These are phyloP conservation scores for Phyllostachys edulis DNA, from an alignment of 176 grass and related monocot genomes.

Conservation along the genomic window DNA sequence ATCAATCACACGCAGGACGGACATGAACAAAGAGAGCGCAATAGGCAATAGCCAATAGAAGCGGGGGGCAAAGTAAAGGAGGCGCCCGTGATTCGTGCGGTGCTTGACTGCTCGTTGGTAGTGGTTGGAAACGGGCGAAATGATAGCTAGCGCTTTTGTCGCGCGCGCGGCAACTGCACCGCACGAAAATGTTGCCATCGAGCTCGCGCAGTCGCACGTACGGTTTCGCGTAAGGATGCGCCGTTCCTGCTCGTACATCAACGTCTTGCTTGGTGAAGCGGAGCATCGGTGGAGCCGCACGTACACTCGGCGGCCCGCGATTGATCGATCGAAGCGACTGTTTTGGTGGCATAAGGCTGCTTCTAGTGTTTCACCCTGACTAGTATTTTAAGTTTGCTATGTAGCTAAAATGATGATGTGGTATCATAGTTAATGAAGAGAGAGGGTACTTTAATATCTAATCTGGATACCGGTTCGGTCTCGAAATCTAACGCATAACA, in stretches of 20 bases:
- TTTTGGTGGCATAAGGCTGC: background rate
- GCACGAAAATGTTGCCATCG: background rate
- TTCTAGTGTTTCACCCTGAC: too few relatives aligned
- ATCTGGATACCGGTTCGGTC: too few relatives aligned
- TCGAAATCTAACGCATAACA: too few relatives aligned
- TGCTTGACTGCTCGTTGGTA: background rate
- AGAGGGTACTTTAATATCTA: too few relatives aligned
- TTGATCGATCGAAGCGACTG: background rate
- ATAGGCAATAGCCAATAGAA: background rate
- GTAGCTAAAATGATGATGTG: too few relatives aligned
- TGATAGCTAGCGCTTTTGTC: background rate
- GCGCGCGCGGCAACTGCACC: background rate
- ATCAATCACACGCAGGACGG: background rate
- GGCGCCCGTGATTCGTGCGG: conserved; percentile 23
- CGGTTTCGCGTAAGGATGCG: background rate
- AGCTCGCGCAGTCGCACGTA: background rate
- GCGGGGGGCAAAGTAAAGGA: background rate
- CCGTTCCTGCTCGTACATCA: background rate
- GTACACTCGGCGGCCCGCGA: background rate
- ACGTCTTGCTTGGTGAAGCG: background rate
- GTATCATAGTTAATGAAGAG: too few relatives aligned
- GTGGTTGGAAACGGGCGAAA: background rate
- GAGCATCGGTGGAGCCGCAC: background rate
- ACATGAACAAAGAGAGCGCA: background rate
- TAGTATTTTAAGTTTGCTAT: too few relatives aligned